Evolutionary conservation across 2,329 filamentous ascomycete genomes (phyloP), one percentile per base, ranked within the genome.

Genomic region (Verticillium nonalfalfae): DNA sequence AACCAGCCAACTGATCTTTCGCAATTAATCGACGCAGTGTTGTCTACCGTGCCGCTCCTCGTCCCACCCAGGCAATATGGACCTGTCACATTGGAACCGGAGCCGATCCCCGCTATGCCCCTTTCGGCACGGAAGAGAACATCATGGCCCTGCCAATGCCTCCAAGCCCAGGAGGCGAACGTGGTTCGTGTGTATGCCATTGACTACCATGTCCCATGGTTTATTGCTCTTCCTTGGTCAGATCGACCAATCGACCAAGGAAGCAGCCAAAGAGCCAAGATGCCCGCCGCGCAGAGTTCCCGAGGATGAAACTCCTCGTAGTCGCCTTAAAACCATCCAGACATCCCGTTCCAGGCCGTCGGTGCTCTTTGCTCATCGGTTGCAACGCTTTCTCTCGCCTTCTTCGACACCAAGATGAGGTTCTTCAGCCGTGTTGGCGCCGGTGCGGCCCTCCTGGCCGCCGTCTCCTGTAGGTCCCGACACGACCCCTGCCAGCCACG

Each of bases 361-460:
- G 57, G 38, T 31, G 7, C 55, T 36, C 21, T 34, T 39, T 50
- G 39, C 6, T 10, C 40, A 21, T 50, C 45, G 45, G 45, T 11
- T 50, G 45, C 18, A 50, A 21, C 45, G 18, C 18, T 50, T 18
- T 18, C 26, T 50, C 21, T 18, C n/a, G n/a, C 45, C 45, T 7
- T 50, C 45, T 21, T 18, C 7, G 45, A 50, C 45, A 50, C n/a
- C 7, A 50, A 26, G 31, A 65, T 65, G 64, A 63, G 59, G 61
- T 40, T 61, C 36, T 63, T 65, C 59, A 60, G 62, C 34, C 59
- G 60, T 52, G 52, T 39, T 18, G 61, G 61, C 60, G 63, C 59
- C 59, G 62, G 60, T 36, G 57, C 57, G 57, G 63, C 63, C 39
- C 61, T 64, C 14, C 26, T 65, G 61, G 59, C 59, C 34, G 58